phyloP scores from a whole-genome alignment of 2,329 filamentous ascomycete genomes.

The Cryphonectria japonica region DNA sequence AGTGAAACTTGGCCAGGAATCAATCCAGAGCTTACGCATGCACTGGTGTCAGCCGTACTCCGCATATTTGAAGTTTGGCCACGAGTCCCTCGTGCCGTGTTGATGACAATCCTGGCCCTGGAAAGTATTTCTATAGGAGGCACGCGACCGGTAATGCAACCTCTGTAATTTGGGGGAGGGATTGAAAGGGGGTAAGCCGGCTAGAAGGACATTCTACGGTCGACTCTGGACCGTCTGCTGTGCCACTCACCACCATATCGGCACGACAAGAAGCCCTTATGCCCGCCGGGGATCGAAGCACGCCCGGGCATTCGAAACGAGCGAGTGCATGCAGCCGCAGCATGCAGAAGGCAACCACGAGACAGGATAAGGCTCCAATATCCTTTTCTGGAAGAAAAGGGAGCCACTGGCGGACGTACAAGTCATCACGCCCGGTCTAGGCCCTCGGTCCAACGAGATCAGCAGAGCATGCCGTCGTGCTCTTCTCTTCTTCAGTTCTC shows the following conservation, averaged over 20 bases:
- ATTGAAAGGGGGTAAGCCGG: background rate
- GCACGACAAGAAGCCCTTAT: background rate
- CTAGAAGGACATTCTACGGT: background rate
- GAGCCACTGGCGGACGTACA: background rate
- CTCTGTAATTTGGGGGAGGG: background rate
- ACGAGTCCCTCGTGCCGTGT: slow-evolving; percentile 4
- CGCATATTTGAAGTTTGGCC: background rate
- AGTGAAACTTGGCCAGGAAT: background rate
- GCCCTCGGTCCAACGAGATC: background rate
- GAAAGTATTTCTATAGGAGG: background rate
- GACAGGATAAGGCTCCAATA: background rate
- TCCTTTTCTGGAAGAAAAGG: background rate
- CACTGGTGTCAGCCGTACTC: background rate
- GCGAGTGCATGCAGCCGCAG: background rate
- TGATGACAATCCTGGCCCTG: background rate
- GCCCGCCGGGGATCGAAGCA: slow-evolving; percentile 10
- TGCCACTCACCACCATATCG: slow-evolving; percentile 5
- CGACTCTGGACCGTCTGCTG: background rate
- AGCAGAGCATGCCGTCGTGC: background rate
- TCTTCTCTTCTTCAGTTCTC: background rate
- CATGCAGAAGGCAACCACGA: background rate
- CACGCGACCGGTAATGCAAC: background rate
- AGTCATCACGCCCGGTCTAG: background rate
- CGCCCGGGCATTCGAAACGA: background rate
- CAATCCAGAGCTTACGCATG: slow-evolving; percentile 2